phyloP scores from a whole-genome alignment of 1,139 yeast species.

The Sporopachydermia cereana region DNA sequence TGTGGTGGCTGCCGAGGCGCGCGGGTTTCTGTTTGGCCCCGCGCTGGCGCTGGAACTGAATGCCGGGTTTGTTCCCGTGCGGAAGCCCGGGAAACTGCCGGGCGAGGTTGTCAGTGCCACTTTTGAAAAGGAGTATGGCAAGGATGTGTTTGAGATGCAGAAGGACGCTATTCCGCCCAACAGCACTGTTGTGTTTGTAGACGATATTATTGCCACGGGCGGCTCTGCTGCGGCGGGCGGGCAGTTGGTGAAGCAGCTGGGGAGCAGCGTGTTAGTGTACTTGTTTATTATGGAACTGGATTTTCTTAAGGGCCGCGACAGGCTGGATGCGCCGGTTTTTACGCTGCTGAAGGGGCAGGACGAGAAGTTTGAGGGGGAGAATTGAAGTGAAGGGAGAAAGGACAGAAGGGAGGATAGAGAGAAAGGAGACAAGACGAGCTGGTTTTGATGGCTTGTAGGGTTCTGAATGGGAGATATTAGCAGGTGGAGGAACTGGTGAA shows the following conservation, averaged over 20 bases:
- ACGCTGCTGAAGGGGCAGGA: conserved; percentile 80
- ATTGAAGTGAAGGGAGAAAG: too few species aligned
- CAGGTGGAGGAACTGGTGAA: too few species aligned
- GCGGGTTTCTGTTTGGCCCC: conserved; percentile 96
- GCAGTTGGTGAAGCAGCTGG: conserved; percentile 53
- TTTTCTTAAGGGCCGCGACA: conserved; percentile 88
- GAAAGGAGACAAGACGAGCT: too few species aligned
- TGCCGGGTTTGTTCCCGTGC: conserved; percentile 88
- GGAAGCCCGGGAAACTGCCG: conserved; percentile 92
- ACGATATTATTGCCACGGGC: conserved; percentile 96
- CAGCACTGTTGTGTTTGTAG: conserved; percentile 74
- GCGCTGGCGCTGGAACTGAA: conserved; percentile 79
- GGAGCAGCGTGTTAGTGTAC: conserved; percentile 68
- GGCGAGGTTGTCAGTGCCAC: conserved; percentile 67
- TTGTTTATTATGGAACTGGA: conserved; percentile 88
- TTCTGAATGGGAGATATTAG: too few species aligned
- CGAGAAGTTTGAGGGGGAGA: conserved; percentile 27
- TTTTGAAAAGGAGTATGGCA: conserved; percentile 85
- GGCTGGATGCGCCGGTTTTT: conserved; percentile 72
- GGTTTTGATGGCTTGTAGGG: too few species aligned
- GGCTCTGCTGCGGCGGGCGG: conserved; percentile 96
- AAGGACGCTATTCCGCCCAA: conserved; percentile 70
- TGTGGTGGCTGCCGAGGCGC: conserved; percentile 87
- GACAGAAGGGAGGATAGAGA: too few species aligned
- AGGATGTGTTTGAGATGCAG: conserved; percentile 82